A percentile compares a stretch with the other conserved stretches of the same genome.
phyloP scores from a whole-genome alignment of 2,329 filamentous ascomycete species.

The Aspergillus sp. region DNA sequence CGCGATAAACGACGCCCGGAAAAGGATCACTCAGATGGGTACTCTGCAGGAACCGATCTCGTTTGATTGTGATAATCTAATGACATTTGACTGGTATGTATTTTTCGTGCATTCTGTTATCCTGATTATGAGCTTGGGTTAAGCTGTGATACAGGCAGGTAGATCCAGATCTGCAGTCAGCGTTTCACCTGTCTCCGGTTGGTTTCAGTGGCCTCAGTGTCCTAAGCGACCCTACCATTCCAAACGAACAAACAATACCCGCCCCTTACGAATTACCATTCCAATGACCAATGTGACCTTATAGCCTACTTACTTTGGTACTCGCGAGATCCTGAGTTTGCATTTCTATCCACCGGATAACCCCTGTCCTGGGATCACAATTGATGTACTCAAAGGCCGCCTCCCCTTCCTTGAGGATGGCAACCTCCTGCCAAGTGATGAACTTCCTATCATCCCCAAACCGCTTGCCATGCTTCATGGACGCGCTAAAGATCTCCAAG shows the following conservation, averaged over 20 bases:
- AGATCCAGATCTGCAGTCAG: not conserved
- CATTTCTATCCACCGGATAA: not conserved
- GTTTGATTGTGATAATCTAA: not conserved
- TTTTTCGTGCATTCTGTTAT: not conserved
- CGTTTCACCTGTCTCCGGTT: not conserved
- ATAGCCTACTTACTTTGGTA: not conserved
- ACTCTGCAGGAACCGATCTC: not conserved
- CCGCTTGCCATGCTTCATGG: not conserved
- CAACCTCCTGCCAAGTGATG: not conserved
- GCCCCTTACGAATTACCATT: not conserved
- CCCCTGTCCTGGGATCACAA: not conserved
- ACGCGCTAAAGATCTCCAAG: not conserved
- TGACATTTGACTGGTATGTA: not conserved
- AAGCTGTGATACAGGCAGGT: not conserved
- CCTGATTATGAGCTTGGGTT: not conserved
- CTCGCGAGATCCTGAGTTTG: not conserved
- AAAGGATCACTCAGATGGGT: not conserved
- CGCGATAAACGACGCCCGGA: not conserved
- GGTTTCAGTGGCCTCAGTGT: not conserved
- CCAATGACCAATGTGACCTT: not conserved
- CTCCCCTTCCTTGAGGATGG: not conserved
- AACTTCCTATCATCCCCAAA: not conserved
- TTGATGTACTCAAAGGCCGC: not conserved
- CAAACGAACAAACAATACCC: not conserved
- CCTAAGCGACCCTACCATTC: too few relatives aligned